Base-by-base conservation (phyloP, 2,329 filamentous ascomycete species). In the Sporothrix globosa region DNA sequence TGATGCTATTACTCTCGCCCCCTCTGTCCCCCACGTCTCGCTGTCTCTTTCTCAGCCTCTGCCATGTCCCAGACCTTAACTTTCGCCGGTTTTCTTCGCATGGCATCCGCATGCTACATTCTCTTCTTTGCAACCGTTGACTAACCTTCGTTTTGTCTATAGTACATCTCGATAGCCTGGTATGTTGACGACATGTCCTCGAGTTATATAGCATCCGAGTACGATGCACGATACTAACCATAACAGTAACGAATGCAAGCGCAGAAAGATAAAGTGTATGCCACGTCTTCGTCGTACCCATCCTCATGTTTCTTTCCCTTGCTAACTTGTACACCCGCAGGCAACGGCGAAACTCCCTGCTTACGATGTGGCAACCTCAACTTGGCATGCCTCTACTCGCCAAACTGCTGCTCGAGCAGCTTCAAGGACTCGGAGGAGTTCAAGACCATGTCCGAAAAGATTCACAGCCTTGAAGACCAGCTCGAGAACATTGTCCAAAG, bases 391-490 rank as follows among this genome's bases (percentile, higher is more conserved):
- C 54, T 73, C 70, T 44, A 73, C 74, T 53, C 58, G 69, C 69
- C 72, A 61, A 72, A 73, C 73, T 79, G 39, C 76, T 81, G 41
- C 72, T 81, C n/a, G 74, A 77, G 9, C 76, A 93, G 79, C 4
- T 82, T 79, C 34, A 77, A 79, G n/a, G 81, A 82, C 52, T 80
- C 82, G 54, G 76, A 96, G 11, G 94, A 97, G 78, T 97, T 93
- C 83, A 92, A 89, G 77, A 86, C 89, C 50, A 93, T 97, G 89
- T 87, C 88, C 69, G 83, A 86, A 46, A 91, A 96, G 74, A 88
- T 97, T 71, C 82, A 83, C 13, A 85, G 86, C 10, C 85, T 97
- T 30, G 93, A 97, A 79, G 90, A 95, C 69, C 93, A 97, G 80
- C 91, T 97, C 76, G 90, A 92, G 72, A 86, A 86, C 73, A 86